phyloP scores from a whole-genome alignment of 352 stramenopile species.

The Globisporangium nagaii region DNA sequence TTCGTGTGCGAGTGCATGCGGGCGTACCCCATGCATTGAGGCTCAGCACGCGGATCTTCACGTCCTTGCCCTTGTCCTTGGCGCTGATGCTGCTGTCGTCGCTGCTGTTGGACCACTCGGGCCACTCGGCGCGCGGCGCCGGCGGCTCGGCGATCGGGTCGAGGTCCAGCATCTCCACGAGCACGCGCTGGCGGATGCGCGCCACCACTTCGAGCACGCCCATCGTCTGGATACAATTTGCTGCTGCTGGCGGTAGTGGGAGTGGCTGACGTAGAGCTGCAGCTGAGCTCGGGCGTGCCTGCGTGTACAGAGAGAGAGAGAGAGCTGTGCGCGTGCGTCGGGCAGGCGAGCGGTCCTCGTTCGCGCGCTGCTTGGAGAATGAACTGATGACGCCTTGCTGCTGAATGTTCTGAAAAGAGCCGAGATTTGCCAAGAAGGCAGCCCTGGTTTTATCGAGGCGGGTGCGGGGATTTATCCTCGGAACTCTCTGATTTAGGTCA shows the following conservation, averaged over 20 bases:
- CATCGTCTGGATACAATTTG: conserved; percentile 18
- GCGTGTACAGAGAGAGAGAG: too few relatives aligned
- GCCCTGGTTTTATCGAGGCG: too few relatives aligned
- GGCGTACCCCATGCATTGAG: conserved; percentile 70
- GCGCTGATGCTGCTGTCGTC: neutral
- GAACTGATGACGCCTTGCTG: too few relatives aligned
- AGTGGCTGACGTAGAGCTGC: neutral
- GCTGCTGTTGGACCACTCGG: conserved; percentile 18
- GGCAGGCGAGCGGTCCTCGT: too few relatives aligned
- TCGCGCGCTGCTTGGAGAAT: too few relatives aligned
- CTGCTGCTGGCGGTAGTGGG: neutral
- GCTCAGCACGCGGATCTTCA: conserved; percentile 57
- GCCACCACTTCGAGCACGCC: conserved; percentile 24
- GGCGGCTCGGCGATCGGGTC: conserved; percentile 41
- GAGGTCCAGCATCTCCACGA: conserved; percentile 52
- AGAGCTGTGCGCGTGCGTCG: too few relatives aligned
- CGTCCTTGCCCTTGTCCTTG: conserved; percentile 12
- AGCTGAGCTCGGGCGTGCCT: too few relatives aligned
- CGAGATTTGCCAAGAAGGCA: too few relatives aligned
- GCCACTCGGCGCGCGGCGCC: conserved; percentile 30
- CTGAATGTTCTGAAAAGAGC: too few relatives aligned
- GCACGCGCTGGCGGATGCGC: conserved; percentile 44
- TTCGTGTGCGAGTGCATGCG: neutral
- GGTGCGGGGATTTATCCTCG: too few relatives aligned
- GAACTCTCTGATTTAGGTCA: too few relatives aligned